Conservation (phyloP, 352 stramenopile genomes). For the Globisporangium lucens region DNA sequence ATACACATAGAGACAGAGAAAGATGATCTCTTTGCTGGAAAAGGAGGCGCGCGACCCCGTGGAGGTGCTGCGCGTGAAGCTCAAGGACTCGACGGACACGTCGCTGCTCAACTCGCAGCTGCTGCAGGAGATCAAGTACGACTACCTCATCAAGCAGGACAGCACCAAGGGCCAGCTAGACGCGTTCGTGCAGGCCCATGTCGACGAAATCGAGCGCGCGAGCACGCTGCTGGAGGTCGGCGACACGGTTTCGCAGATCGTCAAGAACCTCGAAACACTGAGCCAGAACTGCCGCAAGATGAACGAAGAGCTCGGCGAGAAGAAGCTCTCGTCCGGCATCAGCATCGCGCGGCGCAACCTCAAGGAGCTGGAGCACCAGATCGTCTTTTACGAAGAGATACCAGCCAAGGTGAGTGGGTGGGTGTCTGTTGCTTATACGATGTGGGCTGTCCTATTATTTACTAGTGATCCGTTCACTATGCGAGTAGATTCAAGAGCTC, state of each 20-base stretch:
- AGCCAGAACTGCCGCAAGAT: slow-evolving; percentile 65
- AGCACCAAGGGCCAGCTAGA: slow-evolving; percentile 71
- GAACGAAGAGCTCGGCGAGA: slow-evolving; percentile 82
- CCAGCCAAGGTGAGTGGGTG: slow-evolving; percentile 38
- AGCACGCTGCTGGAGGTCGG: slow-evolving; percentile 68
- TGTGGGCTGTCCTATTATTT: neutral
- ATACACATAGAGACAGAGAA: neutral
- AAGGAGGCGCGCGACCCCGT: slow-evolving; percentile 81
- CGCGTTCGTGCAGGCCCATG: slow-evolving; percentile 68
- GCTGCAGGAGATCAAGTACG: slow-evolving; percentile 82
- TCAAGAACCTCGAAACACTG: slow-evolving; percentile 53
- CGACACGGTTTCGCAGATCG: slow-evolving; percentile 59
- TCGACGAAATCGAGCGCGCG: slow-evolving; percentile 84
- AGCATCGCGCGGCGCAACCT: slow-evolving; percentile 80
- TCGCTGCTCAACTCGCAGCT: slow-evolving; percentile 83
- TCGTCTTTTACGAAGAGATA: slow-evolving; percentile 81
- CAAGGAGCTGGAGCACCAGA: slow-evolving; percentile 76
- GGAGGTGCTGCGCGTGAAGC: slow-evolving; percentile 74
- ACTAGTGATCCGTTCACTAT: neutral
- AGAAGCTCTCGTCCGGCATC: slow-evolving; percentile 73
- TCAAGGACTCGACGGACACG: slow-evolving; percentile 79
- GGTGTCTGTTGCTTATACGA: neutral
- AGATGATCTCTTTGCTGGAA: slow-evolving; percentile 81
- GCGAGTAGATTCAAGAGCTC: slow-evolving; percentile 32
- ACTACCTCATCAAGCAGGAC: slow-evolving; percentile 73